A percentile compares a stretch with the other conserved stretches of the same genome.
Evolutionary conservation across 2,329 filamentous ascomycete genomes (phyloP).

Genomic region (Botrytis deweyae): DNA sequence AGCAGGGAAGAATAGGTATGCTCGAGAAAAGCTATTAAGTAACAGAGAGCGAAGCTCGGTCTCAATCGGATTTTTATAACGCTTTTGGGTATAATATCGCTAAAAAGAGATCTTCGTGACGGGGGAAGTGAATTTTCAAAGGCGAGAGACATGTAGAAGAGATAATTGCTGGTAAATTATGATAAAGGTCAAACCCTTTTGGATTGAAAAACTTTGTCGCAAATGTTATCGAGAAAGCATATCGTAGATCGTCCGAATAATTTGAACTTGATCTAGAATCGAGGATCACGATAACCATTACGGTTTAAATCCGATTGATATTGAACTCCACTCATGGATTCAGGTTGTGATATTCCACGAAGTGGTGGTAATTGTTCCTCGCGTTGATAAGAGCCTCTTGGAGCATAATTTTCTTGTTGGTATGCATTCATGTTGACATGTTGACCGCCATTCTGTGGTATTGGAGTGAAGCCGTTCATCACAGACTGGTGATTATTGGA

Average conservation of each 20-base stretch:
- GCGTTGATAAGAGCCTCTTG: slow-evolving; percentile 16
- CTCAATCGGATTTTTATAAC: not conserved
- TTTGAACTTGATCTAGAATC: slow-evolving; percentile 7
- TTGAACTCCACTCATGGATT: slow-evolving; percentile 66
- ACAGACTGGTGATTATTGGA: slow-evolving; percentile 39
- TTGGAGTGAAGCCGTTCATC: slow-evolving; percentile 25
- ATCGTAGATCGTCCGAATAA: not conserved
- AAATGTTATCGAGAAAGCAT: not conserved
- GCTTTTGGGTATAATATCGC: not conserved
- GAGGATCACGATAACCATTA: slow-evolving; percentile 18
- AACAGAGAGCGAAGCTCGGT: not conserved
- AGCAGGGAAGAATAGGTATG: not conserved
- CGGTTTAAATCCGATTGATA: slow-evolving; percentile 43
- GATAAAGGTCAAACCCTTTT: not conserved
- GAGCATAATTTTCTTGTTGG: slow-evolving; percentile 12
- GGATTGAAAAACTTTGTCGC: not conserved
- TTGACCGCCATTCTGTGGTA: slow-evolving; percentile 19
- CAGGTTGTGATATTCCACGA: slow-evolving; percentile 42
- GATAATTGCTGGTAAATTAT: not conserved
- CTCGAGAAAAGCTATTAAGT: not conserved
- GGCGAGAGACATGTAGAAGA: not conserved
- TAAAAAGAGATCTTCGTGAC: not conserved
- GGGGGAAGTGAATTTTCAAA: not conserved
- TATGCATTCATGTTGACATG: slow-evolving; percentile 20
- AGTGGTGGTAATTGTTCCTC: slow-evolving; percentile 40